phyloP scores from a whole-genome alignment of 2,329 filamentous ascomycete species.

The Parastagonospora nodorum region DNA sequence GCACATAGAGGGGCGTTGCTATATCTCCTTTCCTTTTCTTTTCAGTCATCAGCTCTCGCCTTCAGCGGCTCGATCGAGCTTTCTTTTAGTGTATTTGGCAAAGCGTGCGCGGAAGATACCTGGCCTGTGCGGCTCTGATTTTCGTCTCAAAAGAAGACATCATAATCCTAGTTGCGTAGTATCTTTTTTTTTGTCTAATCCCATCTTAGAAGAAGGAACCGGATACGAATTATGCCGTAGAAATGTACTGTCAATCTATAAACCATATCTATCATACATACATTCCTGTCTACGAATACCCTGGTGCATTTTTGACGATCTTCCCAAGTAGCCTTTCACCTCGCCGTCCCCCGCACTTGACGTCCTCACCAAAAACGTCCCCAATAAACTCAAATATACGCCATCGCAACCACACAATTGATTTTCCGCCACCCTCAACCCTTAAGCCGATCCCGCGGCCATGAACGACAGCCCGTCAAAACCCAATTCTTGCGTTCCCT shows the following conservation, averaged over 20 bases:
- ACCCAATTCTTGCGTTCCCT: no score
- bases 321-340: no score
- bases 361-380: no score
- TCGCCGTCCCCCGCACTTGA: no score
- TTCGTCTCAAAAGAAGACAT: not conserved
- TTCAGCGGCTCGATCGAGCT: constrained; percentile 20
- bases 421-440: no score
- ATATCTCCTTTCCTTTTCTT: constrained; percentile 4
- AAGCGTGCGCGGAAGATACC: constrained; percentile 1
- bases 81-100: constrained; percentile 12
- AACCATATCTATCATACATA: no score
- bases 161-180: not conserved
- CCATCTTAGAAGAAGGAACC: not conserved
- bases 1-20: constrained; percentile 1
- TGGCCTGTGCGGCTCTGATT: constrained; percentile 10
- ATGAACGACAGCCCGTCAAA: no score
- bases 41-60: constrained; percentile 19
- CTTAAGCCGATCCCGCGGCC: no score
- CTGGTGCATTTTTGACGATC: no score
- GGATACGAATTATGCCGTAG: not conserved
- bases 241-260: not conserved
- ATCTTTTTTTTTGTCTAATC: not conserved
- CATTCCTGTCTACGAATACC: no score
- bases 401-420: no score
- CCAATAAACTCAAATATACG: no score